Percentiles rank a stretch among this genome's conserved stretches.
These are phyloP conservation scores for Epicoccum nigrum DNA, from an alignment of 2,329 filamentous ascomycete genomes.

Conservation along the genomic window DNA sequence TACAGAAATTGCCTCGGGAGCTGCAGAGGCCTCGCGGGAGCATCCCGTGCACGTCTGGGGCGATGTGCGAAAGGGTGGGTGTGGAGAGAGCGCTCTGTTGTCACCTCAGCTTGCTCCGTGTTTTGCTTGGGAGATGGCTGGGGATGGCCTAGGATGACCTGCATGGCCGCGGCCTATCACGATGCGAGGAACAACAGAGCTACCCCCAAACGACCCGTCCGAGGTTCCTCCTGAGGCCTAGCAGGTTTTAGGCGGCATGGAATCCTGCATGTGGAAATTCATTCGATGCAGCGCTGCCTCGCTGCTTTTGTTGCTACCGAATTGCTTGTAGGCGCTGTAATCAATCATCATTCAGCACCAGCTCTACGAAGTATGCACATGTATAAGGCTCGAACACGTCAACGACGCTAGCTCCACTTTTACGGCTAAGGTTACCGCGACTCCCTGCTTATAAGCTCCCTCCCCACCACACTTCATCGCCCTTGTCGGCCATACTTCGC, in stretches of 20 bases:
- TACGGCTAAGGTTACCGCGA: constrained; percentile 12
- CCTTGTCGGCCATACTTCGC: constrained; percentile 34
- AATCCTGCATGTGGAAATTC: constrained; percentile 12
- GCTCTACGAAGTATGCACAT: neutral
- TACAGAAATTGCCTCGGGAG: constrained; percentile 29
- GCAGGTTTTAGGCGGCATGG: neutral
- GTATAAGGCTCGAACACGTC: constrained; percentile 5
- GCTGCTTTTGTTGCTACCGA: constrained; percentile 1
- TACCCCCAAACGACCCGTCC: constrained; percentile 28
- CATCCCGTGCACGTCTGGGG: constrained; percentile 41
- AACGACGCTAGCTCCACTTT: constrained; percentile 14
- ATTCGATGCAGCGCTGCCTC: neutral
- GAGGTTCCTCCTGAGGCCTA: constrained; percentile 19
- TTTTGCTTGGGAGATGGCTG: constrained; percentile 19
- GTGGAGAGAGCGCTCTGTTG: constrained; percentile 20
- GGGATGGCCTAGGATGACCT: constrained; percentile 11
- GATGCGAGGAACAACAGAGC: constrained; percentile 12
- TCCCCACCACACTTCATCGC: constrained; percentile 5
- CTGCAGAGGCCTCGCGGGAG: constrained; percentile 37
- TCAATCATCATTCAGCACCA: neutral
- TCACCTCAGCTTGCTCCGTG: constrained; percentile 17
- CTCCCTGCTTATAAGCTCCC: constrained; percentile 5
- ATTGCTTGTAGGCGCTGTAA: neutral
- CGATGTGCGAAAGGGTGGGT: constrained; percentile 32
- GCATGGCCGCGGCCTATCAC: constrained; percentile 16